These are phyloP conservation scores for Pythium aquatile DNA, from an alignment of 352 stramenopile genomes.

Conservation along the genomic window DNA sequence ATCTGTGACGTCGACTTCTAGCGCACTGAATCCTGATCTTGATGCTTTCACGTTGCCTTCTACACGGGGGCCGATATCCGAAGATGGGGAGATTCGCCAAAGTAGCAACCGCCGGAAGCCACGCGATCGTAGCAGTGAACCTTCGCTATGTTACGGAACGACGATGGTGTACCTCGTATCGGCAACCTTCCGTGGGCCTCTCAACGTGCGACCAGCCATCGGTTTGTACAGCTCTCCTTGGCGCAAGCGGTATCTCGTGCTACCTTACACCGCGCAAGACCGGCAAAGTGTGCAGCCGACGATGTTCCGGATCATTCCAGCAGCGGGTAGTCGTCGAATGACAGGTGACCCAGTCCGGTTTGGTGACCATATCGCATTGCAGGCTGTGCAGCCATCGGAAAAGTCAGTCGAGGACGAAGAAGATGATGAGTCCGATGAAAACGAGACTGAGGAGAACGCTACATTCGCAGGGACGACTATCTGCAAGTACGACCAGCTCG, in stretches of 20 bases:
- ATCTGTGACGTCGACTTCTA: slow-evolving; percentile 18
- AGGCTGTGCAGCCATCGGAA: slow-evolving; percentile 35
- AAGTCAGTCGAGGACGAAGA: slow-evolving; percentile 7
- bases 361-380: slow-evolving; percentile 69
- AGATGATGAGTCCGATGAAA: not conserved
- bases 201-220: slow-evolving; percentile 70
- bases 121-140: slow-evolving; percentile 18
- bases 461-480: slow-evolving; percentile 30
- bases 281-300: slow-evolving; percentile 67
- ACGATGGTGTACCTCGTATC: slow-evolving; percentile 77
- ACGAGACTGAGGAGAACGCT: slow-evolving; percentile 7
- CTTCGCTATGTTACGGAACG: slow-evolving; percentile 45
- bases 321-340: slow-evolving; percentile 44
- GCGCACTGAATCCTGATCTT: slow-evolving; percentile 7
- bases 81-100: slow-evolving; percentile 5
- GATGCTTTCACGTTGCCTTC: slow-evolving; percentile 14
- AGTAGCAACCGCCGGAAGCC: slow-evolving; percentile 5
- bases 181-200: slow-evolving; percentile 64
- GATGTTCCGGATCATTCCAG: slow-evolving; percentile 73
- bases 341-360: slow-evolving; percentile 76
- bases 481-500: slow-evolving; percentile 80
- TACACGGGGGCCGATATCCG: slow-evolving; percentile 12
- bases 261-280: slow-evolving; percentile 72
- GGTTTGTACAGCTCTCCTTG: slow-evolving; percentile 80
- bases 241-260: slow-evolving; percentile 79